Evolutionary conservation across 495 filamentous ascomycete genomes (phyloP).

Genomic region (Aspergillus steynii): DNA sequence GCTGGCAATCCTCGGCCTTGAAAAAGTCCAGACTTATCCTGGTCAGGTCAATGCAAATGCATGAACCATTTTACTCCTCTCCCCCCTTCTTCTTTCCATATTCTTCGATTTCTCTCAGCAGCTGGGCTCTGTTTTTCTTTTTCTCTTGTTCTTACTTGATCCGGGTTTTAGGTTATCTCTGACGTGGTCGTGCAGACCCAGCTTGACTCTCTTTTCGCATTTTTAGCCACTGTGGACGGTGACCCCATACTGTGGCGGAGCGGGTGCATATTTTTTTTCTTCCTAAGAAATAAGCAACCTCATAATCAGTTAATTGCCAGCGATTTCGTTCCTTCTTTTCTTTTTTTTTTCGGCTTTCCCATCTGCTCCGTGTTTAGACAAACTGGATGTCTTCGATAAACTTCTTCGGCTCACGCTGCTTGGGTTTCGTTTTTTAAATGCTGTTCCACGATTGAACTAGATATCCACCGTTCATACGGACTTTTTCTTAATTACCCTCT

Average conservation of each 20-base stretch:
- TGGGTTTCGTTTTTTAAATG: not conserved
- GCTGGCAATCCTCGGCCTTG: slow-evolving; percentile 23
- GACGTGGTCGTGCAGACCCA: slow-evolving; percentile 34
- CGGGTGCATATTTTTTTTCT: slow-evolving; percentile 31
- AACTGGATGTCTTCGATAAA: not conserved
- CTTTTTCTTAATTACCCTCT: not conserved
- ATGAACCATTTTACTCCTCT: slow-evolving; percentile 13
- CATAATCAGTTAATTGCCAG: not conserved
- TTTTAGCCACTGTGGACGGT: slow-evolving; percentile 29
- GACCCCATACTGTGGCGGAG: slow-evolving; percentile 46
- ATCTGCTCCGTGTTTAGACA: not conserved
- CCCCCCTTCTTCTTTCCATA: slow-evolving; percentile 16
- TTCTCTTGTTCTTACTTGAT: slow-evolving; percentile 12
- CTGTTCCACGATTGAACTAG: not conserved
- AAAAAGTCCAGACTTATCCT: slow-evolving; percentile 32
- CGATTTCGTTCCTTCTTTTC: slow-evolving; percentile 2
- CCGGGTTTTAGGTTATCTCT: slow-evolving; percentile 20
- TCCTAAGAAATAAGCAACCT: not conserved
- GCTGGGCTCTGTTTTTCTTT: slow-evolving; percentile 18
- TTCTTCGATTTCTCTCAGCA: slow-evolving; percentile 13
- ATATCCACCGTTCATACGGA: not conserved
- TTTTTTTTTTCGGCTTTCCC: slow-evolving; percentile 5
- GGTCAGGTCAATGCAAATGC: slow-evolving; percentile 17
- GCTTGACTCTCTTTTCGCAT: slow-evolving; percentile 16
- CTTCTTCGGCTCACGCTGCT: slow-evolving; percentile 12